Evolutionary conservation across 495 filamentous ascomycete genomes (phyloP).

Genomic region (Corynascus novoguineensis): DNA sequence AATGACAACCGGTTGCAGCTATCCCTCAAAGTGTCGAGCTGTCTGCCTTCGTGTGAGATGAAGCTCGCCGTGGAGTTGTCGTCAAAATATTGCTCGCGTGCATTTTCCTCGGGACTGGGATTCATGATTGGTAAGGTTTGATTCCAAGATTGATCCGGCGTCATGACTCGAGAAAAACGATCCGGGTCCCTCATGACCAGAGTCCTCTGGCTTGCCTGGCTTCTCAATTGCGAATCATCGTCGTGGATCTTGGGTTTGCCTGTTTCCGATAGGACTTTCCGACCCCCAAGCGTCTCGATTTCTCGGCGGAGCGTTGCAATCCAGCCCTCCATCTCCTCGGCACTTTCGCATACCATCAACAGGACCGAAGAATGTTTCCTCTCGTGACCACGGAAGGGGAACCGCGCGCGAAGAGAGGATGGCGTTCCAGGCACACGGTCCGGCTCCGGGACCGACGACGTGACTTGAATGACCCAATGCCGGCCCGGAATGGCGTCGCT

Average conservation of each 20-base stretch:
- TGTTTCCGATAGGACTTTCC: constrained; percentile 57
- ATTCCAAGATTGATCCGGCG: constrained; percentile 32
- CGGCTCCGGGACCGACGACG: constrained; percentile 62
- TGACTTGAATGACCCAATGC: constrained; percentile 91
- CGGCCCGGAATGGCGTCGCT: constrained; percentile 88
- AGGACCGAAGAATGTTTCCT: constrained; percentile 61
- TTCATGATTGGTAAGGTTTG: constrained; percentile 19
- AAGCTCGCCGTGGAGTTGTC: constrained; percentile 46
- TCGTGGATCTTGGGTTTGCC: constrained; percentile 40
- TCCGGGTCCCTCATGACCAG: constrained; percentile 49
- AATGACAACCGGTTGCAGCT: constrained; percentile 57
- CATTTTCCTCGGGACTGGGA: constrained; percentile 21
- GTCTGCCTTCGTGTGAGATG: constrained; percentile 45
- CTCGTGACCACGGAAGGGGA: constrained; percentile 61
- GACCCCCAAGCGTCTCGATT: constrained; percentile 65
- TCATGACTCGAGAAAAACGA: constrained; percentile 36
- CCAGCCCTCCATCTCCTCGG: constrained; percentile 86
- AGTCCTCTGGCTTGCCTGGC: constrained; percentile 46
- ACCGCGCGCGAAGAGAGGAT: constrained; percentile 62
- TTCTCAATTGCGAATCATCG: constrained; percentile 35
- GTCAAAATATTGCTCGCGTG: constrained; percentile 31
- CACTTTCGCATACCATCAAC: constrained; percentile 72
- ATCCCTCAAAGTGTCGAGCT: constrained; percentile 46
- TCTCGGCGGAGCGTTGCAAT: constrained; percentile 58
- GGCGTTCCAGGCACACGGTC: constrained; percentile 53